Evolutionary conservation across 305 asterid species (phyloP).

Genomic region (Rubia balearica): DNA sequence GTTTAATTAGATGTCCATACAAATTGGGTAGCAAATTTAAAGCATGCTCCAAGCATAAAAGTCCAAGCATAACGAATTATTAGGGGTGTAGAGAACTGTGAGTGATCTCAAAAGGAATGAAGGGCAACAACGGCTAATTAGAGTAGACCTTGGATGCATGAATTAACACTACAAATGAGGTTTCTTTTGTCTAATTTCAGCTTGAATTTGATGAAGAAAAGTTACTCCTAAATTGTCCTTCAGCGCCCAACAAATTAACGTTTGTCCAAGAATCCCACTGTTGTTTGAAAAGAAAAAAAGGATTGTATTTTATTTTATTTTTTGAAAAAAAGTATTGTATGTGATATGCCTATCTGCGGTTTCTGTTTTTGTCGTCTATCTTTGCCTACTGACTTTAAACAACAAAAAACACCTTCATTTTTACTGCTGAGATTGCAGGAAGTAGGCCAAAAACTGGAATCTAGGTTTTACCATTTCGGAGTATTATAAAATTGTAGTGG

Average conservation of each 20-base stretch:
- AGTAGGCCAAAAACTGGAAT: not conserved
- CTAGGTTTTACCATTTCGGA: not conserved
- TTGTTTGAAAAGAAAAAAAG: slow-evolving; percentile 16
- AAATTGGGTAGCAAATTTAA: not conserved
- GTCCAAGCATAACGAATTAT: slow-evolving; percentile 24
- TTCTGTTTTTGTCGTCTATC: slow-evolving; percentile 45
- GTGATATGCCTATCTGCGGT: slow-evolving; percentile 21
- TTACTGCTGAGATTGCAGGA: not conserved
- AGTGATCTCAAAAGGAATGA: slow-evolving; percentile 53
- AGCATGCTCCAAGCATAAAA: slow-evolving; percentile 19
- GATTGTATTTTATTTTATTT: too few relatives aligned
- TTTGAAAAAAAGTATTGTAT: too few relatives aligned
- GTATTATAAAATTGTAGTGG: too few relatives aligned
- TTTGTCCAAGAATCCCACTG: slow-evolving; percentile 65
- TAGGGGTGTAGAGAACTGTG: not conserved
- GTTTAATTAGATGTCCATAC: too few relatives aligned
- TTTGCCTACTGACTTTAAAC: slow-evolving; percentile 27
- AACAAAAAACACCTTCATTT: slow-evolving; percentile 22
- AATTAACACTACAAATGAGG: slow-evolving; percentile 51
- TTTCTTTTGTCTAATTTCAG: slow-evolving; percentile 41
- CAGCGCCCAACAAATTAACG: slow-evolving; percentile 47
- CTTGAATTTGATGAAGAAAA: slow-evolving; percentile 3
- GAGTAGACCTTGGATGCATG: slow-evolving; percentile 66
- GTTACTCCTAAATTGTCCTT: slow-evolving; percentile 53
- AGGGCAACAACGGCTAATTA: slow-evolving; percentile 40